These are phyloP conservation scores for Oryza glaberrima DNA, from an alignment of 176 grass and related monocot genomes.

Conservation along the genomic window DNA sequence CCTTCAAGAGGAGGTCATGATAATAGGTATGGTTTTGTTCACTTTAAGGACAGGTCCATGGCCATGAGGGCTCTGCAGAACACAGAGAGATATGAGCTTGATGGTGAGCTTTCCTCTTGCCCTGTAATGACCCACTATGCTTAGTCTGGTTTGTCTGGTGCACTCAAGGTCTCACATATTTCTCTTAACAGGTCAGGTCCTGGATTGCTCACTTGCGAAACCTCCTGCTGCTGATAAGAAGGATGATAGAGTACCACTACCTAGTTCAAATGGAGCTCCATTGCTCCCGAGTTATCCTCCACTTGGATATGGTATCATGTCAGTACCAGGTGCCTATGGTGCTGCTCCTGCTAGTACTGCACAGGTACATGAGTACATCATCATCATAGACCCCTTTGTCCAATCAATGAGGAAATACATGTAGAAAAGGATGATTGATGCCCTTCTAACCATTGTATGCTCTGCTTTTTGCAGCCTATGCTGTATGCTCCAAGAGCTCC, in stretches of 20 bases:
- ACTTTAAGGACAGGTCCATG: conserved; percentile 74
- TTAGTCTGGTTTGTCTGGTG: conserved; percentile 23
- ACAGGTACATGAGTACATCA: conserved; percentile 48
- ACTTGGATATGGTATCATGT: conserved; percentile 56
- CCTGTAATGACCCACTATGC: not conserved
- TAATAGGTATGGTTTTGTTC: conserved; percentile 92
- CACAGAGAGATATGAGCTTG: conserved; percentile 77
- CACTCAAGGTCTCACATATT: conserved; percentile 11
- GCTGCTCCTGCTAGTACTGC: conserved; percentile 40
- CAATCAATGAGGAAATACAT: not conserved
- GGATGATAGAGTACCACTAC: conserved; percentile 39
- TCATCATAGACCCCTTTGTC: not conserved
- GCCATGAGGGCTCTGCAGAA: conserved; percentile 83
- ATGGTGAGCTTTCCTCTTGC: conserved; percentile 52
- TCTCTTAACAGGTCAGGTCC: conserved; percentile 63
- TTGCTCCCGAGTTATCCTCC: conserved; percentile 58
- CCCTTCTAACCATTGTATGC: conserved; percentile 10
- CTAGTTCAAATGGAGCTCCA: conserved; percentile 57
- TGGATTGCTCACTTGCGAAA: conserved; percentile 93
- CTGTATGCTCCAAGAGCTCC: conserved; percentile 47
- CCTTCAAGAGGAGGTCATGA: conserved; percentile 82
- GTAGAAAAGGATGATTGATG: conserved; percentile 13
- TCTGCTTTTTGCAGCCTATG: conserved; percentile 56
- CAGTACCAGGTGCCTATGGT: conserved; percentile 55
- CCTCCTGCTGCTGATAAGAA: conserved; percentile 78